phyloP scores from a whole-genome alignment of 257 asterid species.

The Craterostigma plantagineum region DNA sequence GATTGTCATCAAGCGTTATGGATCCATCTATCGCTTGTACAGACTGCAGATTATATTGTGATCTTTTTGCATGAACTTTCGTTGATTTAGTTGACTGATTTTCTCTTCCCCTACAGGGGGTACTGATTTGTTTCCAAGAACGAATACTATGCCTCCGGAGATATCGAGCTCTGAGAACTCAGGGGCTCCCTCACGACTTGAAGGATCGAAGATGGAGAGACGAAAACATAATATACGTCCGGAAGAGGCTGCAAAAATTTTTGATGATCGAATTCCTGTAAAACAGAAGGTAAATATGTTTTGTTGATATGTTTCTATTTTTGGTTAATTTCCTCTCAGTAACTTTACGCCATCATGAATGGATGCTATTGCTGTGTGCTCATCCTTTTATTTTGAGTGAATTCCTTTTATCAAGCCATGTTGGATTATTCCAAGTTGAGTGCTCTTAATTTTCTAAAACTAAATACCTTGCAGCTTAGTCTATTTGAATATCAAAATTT shows the following conservation, averaged over 20 bases:
- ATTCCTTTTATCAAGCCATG: no score
- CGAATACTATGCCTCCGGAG: slow-evolving; percentile 30
- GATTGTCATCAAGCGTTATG: no score
- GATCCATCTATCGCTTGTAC: no score
- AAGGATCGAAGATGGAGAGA: slow-evolving; percentile 57
- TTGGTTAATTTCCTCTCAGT: background rate
- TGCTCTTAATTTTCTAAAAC: no score
- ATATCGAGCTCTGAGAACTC: slow-evolving; percentile 21
- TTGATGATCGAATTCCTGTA: slow-evolving; percentile 47
- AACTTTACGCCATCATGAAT: background rate
- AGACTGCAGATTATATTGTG: no score
- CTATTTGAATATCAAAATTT: background rate
- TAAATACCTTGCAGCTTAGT: no score
- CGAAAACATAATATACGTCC: slow-evolving; percentile 33
- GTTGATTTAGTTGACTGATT: slow-evolving; percentile 5
- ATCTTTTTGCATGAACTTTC: no score
- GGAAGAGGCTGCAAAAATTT: slow-evolving; percentile 66
- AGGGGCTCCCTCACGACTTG: slow-evolving; percentile 23
- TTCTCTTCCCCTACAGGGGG: slow-evolving; percentile 27
- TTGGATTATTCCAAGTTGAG: no score
- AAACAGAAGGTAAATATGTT: slow-evolving; percentile 56
- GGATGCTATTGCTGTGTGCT: no score
- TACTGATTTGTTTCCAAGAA: slow-evolving; percentile 25
- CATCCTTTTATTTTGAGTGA: no score
- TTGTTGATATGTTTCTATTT: background rate